Conservation (phyloP, 768 basidiomycete genomes). For the Lactifluus echinatus region DNA sequence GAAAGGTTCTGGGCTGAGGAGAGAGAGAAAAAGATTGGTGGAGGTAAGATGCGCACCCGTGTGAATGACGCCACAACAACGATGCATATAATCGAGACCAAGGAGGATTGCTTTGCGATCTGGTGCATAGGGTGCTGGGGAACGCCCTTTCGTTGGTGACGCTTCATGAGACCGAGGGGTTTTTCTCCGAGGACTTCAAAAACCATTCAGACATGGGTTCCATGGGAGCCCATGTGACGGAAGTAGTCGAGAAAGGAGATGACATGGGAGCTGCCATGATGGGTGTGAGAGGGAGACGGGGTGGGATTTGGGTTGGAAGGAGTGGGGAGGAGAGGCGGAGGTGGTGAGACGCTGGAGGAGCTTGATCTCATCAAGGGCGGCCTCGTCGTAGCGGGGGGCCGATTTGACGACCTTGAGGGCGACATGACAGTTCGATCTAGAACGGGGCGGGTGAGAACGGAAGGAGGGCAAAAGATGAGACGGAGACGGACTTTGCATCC, state of each 20-base stretch:
- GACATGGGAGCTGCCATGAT: slow-evolving; percentile 87
- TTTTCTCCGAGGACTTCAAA: slow-evolving; percentile 97
- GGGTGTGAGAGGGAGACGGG: too few relatives aligned
- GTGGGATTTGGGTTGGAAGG: too few relatives aligned
- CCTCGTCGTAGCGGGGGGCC: slow-evolving; percentile 89
- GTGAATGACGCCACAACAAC: too few relatives aligned
- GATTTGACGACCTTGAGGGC: slow-evolving; percentile 99
- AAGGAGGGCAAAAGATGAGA: background rate
- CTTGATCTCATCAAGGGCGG: too few relatives aligned
- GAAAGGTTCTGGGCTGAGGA: too few relatives aligned
- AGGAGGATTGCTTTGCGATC: slow-evolving; percentile 94
- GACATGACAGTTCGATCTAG: slow-evolving; percentile 90
- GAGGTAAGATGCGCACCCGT: too few relatives aligned
- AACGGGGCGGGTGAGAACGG: too few relatives aligned
- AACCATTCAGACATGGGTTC: slow-evolving; percentile 94
- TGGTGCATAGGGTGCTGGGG: slow-evolving; percentile 87
- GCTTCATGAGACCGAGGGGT: slow-evolving; percentile 88
- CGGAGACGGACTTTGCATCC: slow-evolving; percentile 56
- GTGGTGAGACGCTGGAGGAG: slow-evolving; percentile 92
- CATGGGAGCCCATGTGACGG: slow-evolving; percentile 90
- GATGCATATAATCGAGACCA: slow-evolving; percentile 95
- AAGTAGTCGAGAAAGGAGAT: slow-evolving; percentile 98
- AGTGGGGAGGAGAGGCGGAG: slow-evolving; percentile 59
- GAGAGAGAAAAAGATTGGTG: too few relatives aligned
- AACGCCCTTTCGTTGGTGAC: too few relatives aligned